Percentiles rank a stretch among this genome's conserved stretches.
Conservation (phyloP, 2,329 filamentous ascomycete genomes). For the Beauveria sp. region DNA sequence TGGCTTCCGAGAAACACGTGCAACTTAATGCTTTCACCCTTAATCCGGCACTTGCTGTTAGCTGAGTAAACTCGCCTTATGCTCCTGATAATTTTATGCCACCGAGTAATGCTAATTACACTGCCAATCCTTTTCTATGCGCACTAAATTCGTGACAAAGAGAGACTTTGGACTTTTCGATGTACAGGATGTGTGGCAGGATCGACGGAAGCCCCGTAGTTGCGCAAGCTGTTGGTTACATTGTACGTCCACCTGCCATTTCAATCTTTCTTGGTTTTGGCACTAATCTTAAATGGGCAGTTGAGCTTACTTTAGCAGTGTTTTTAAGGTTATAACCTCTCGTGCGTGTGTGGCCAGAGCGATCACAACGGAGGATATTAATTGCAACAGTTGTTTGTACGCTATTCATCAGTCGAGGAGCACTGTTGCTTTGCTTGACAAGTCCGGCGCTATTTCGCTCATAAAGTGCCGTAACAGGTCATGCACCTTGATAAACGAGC, state of each 20-base stretch:
- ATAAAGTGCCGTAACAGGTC: too few species aligned
- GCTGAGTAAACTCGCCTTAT: neutral
- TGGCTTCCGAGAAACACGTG: too few species aligned
- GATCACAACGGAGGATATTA: too few species aligned
- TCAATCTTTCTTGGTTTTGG: neutral
- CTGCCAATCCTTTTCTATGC: neutral
- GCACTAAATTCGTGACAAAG: neutral
- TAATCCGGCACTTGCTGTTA: neutral
- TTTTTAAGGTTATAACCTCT: too few species aligned
- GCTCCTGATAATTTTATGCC: neutral
- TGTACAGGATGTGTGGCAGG: neutral
- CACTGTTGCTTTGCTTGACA: too few species aligned
- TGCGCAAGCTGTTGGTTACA: neutral
- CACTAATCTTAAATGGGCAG: neutral
- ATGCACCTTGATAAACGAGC: too few species aligned
- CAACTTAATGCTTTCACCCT: neutral
- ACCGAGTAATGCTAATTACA: neutral
- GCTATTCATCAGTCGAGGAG: too few species aligned
- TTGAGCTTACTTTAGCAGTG: neutral
- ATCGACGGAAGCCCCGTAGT: neutral
- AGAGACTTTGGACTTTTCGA: neutral
- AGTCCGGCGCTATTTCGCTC: too few species aligned
- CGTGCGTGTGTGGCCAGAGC: too few species aligned
- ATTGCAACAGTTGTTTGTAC: too few species aligned
- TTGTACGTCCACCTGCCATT: neutral